Evolutionary conservation across 2,329 filamentous ascomycete genomes (phyloP).

Genomic region (Ophiosphaerella korrae): DNA sequence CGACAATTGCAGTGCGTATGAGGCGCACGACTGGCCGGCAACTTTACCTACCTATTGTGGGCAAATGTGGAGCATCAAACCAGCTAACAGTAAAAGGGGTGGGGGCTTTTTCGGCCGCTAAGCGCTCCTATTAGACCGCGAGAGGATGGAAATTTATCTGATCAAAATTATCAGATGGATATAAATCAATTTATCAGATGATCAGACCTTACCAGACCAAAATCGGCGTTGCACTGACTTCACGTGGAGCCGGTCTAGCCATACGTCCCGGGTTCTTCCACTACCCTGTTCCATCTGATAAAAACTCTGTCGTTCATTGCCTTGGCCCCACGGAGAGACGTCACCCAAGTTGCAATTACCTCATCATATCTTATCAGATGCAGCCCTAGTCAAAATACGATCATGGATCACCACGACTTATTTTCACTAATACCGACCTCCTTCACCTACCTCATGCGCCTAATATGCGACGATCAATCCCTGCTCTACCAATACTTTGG

Average conservation of each 20-base stretch:
- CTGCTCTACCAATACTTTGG: conserved; percentile 12
- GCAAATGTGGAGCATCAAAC: background rate
- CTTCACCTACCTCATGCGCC: background rate
- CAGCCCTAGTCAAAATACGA: conserved; percentile 13
- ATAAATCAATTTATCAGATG: too few species aligned
- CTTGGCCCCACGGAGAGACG: conserved; percentile 2
- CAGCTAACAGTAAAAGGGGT: too few species aligned
- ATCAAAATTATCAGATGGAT: conserved; percentile 3
- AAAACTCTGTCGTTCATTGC: conserved; percentile 18
- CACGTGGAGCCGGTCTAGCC: too few species aligned
- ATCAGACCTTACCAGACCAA: conserved; percentile 19
- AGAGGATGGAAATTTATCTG: too few species aligned
- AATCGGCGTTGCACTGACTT: too few species aligned
- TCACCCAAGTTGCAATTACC: conserved; percentile 21
- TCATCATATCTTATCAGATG: conserved; percentile 36
- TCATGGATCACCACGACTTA: conserved; percentile 2
- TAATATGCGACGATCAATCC: conserved; percentile 20
- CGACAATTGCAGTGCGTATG: conserved; percentile 5
- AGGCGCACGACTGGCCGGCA: conserved; percentile 8
- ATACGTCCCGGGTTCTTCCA: conserved; percentile 11
- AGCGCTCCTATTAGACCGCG: too few species aligned
- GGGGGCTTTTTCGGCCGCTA: too few species aligned
- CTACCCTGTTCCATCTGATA: conserved; percentile 26
- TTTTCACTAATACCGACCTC: background rate
- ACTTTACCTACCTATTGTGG: conserved; percentile 2